These are phyloP conservation scores for Irpex sp. DNA, from an alignment of 1,284 basidiomycete species.

Conservation along the genomic window DNA sequence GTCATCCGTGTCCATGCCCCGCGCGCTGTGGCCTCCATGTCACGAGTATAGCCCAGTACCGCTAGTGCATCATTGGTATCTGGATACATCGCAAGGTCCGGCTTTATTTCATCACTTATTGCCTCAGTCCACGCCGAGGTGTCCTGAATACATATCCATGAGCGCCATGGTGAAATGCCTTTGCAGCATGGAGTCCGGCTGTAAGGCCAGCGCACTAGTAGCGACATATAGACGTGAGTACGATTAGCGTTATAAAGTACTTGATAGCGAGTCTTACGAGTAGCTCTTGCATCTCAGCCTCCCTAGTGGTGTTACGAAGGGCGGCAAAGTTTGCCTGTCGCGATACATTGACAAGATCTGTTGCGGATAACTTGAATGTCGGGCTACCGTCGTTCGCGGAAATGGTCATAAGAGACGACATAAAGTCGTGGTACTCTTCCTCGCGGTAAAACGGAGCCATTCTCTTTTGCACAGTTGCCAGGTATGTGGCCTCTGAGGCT, in stretches of 20 bases:
- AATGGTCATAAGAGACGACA: neutral
- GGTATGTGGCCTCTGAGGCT: too few species aligned
- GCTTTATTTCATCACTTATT: neutral
- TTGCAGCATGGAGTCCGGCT: neutral
- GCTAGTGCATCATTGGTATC: neutral
- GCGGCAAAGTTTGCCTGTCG: neutral
- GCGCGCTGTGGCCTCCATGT: neutral
- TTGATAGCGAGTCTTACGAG: neutral
- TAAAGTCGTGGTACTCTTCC: neutral
- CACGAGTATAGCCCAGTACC: neutral
- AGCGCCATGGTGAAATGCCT: constrained; percentile 16
- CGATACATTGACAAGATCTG: neutral
- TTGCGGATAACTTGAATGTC: neutral
- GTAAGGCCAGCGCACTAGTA: neutral
- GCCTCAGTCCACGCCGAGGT: neutral
- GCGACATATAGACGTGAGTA: neutral
- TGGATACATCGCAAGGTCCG: neutral
- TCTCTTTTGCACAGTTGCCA: neutral
- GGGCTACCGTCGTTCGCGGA: neutral
- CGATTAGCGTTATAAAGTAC: neutral
- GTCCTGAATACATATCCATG: neutral
- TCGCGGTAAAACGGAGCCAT: neutral
- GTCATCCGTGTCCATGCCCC: neutral
- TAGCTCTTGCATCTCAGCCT: neutral
- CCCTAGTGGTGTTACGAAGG: neutral